phyloP scores from a whole-genome alignment of 2,329 filamentous ascomycete species.

The Ambrosiella beaveri region DNA sequence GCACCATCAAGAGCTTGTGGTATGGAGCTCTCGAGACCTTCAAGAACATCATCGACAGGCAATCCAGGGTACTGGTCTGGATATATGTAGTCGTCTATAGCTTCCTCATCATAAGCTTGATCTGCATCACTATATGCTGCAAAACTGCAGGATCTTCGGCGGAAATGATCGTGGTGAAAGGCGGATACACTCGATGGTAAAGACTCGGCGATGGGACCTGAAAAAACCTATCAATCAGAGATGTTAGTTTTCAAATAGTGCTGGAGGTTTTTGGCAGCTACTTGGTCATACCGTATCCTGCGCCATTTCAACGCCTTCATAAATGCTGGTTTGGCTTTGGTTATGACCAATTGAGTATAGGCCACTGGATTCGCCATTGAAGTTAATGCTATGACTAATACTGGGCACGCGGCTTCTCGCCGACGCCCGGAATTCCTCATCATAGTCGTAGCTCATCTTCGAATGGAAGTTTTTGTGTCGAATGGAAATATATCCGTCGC shows the following conservation, averaged over 20 bases:
- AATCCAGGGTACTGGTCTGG: background rate
- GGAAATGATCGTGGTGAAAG: conserved; percentile 66
- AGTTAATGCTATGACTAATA: background rate
- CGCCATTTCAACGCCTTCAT: conserved; percentile 97
- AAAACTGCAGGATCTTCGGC: conserved; percentile 54
- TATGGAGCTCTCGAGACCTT: background rate
- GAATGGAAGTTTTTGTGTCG: too few relatives aligned
- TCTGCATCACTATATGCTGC: conserved; percentile 20
- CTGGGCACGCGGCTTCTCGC: background rate
- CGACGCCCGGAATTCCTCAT: background rate
- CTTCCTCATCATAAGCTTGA: conserved; percentile 18
- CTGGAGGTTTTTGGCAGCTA: background rate
- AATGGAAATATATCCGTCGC: too few relatives aligned
- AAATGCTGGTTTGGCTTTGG: conserved; percentile 60
- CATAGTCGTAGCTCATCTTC: background rate
- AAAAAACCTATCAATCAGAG: conserved; percentile 45
- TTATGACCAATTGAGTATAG: conserved; percentile 27
- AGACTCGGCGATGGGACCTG: conserved; percentile 85
- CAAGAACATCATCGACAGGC: background rate
- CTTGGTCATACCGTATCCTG: conserved; percentile 57
- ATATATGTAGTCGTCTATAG: conserved; percentile 16
- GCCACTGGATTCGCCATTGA: background rate
- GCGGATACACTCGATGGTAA: conserved; percentile 88
- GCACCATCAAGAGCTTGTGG: background rate
- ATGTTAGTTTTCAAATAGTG: background rate